These are phyloP conservation scores for Emericellopsis cladophorae DNA, from an alignment of 2,329 filamentous ascomycete species.

Conservation along the genomic window DNA sequence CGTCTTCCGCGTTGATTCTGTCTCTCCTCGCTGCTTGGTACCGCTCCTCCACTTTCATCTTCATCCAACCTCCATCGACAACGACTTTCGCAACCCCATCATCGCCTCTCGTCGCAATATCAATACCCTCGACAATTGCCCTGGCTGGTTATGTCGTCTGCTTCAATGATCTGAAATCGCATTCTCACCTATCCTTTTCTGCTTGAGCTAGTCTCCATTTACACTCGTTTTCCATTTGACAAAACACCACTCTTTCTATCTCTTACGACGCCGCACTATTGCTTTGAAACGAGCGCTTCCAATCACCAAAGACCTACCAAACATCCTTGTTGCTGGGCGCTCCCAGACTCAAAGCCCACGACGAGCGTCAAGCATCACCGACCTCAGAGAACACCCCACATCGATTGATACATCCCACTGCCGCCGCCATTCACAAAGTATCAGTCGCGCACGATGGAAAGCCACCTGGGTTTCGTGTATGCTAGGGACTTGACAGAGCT, in stretches of 20 bases:
- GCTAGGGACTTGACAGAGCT: conserved; percentile 17
- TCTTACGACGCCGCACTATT: no score
- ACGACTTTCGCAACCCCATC: not conserved
- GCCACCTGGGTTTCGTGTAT: not conserved
- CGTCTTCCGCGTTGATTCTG: not conserved
- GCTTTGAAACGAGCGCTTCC: no score
- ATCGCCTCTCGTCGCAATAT: conserved; percentile 1
- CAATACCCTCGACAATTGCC: conserved; percentile 7
- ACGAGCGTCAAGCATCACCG: no score
- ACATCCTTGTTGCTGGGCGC: no score
- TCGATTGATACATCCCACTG: no score
- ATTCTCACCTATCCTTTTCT: conserved; percentile 5
- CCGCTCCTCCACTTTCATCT: not conserved
- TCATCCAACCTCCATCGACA: conserved; percentile 4
- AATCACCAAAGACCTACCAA: no score
- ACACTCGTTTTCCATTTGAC: conserved; percentile 24
- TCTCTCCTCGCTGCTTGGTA: not conserved
- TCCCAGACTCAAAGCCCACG: no score
- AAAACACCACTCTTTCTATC: no score
- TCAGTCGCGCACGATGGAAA: no score
- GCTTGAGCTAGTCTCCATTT: conserved; percentile 34
- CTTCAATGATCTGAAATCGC: conserved; percentile 14
- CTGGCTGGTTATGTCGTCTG: conserved; percentile 21
- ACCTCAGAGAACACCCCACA: no score
- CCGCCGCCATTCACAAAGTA: no score